Conservation (phyloP, 352 stramenopile genomes). For the Globisporangium takayamanum region DNA sequence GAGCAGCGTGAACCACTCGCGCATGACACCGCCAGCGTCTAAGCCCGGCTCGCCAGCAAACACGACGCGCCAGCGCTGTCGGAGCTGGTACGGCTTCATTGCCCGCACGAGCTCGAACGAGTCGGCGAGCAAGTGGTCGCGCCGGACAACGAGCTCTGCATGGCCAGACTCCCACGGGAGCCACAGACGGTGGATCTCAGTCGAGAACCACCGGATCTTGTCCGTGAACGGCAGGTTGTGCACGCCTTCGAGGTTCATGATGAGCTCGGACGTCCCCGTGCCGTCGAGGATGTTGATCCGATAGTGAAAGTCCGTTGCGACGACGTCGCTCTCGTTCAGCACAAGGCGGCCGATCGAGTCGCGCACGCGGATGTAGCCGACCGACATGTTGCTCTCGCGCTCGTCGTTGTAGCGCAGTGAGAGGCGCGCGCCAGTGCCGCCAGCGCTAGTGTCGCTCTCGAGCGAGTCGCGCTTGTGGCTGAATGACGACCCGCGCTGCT, state of each 20-base stretch:
- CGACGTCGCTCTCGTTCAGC: conserved; percentile 76
- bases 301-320: conserved; percentile 78
- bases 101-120: conserved; percentile 73
- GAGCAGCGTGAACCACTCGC: conserved; percentile 87
- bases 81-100: conserved; percentile 80
- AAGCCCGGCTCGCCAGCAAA: conserved; percentile 83
- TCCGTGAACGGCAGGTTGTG: conserved; percentile 73
- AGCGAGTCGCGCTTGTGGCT: conserved; percentile 36
- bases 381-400: conserved; percentile 52
- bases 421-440: conserved; percentile 20
- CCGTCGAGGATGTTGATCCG: conserved; percentile 76
- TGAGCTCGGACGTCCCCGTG: conserved; percentile 59
- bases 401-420: conserved; percentile 47
- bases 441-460: conserved; percentile 37
- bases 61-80: conserved; percentile 75
- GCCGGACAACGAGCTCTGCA: conserved; percentile 67
- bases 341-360: conserved; percentile 64
- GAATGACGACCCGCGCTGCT: conserved; percentile 9
- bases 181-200: conserved; percentile 74
- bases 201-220: conserved; percentile 80
- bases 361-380: conserved; percentile 74
- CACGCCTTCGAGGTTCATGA: conserved; percentile 80
- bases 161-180: conserved; percentile 81
- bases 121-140: conserved; percentile 81
- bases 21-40: conserved; percentile 85